Percentiles rank a stretch among this genome's conserved stretches.
Conservation (phyloP, 345 rosid species). For the Lepidium sativum region DNA sequence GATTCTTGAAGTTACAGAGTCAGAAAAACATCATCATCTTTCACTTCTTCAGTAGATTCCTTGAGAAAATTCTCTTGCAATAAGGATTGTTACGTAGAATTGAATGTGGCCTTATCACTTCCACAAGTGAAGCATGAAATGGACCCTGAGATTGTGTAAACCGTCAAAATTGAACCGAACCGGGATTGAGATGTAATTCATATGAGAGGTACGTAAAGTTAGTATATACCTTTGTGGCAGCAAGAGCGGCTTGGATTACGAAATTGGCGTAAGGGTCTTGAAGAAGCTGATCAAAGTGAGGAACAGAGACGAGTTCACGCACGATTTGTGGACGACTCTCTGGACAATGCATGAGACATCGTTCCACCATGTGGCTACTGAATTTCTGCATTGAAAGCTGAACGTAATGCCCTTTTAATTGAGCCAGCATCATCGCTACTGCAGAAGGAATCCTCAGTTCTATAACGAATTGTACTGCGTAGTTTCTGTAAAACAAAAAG, state of each 20-base stretch:
- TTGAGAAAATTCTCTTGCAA: conserved; percentile 28
- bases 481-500: conserved; percentile 31
- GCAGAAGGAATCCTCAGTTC: conserved; percentile 41
- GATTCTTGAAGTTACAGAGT: conserved; percentile 12
- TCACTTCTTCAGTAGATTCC: conserved; percentile 30
- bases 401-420: conserved; percentile 48
- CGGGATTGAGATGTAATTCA: too few relatives aligned
- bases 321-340: conserved; percentile 37
- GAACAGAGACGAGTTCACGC: conserved; percentile 34
- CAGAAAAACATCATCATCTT: not conserved
- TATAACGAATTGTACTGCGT: conserved; percentile 50
- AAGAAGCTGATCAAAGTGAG: conserved; percentile 43
- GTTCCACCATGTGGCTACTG: conserved; percentile 53
- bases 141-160: too few relatives aligned
- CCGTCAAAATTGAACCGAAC: too few relatives aligned
- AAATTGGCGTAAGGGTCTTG: conserved; percentile 54
- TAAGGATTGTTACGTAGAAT: conserved; percentile 31
- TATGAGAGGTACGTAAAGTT: too few relatives aligned
- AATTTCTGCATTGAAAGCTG: conserved; percentile 47
- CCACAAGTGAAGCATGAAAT: conserved; percentile 27
- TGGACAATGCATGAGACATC: conserved; percentile 33
- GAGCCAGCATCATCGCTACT: conserved; percentile 32
- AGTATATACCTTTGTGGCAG: conserved; percentile 30
- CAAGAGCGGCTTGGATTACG: conserved; percentile 49
- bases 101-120: conserved; percentile 28